These are phyloP conservation scores for Clitocybe nebularis DNA, from an alignment of 1,284 basidiomycete species.

Conservation along the genomic window DNA sequence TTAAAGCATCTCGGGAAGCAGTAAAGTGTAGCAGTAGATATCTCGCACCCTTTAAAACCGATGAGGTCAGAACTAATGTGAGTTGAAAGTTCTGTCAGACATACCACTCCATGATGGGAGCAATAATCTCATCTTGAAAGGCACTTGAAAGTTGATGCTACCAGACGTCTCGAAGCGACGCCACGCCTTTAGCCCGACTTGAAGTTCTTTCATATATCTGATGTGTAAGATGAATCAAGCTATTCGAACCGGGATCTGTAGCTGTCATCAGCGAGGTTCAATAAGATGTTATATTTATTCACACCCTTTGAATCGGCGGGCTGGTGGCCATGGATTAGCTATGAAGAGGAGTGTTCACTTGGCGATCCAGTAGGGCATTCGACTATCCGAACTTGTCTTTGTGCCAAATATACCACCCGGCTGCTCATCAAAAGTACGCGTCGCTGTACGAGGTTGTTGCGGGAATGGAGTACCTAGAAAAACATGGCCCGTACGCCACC, in stretches of 20 bases:
- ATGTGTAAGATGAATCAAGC: background rate
- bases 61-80: background rate
- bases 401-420: background rate
- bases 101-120: conserved; percentile 1
- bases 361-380: background rate
- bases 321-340: no score
- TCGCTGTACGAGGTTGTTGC: background rate
- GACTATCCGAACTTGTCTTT: no score
- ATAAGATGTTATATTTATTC: background rate
- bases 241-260: background rate
- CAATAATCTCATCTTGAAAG: background rate
- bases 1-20: background rate
- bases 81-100: background rate
- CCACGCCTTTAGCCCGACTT: background rate
- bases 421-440: background rate
- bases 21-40: conserved; percentile 1
- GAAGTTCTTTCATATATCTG: background rate
- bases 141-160: background rate
- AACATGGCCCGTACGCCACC: background rate
- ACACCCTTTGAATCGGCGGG: no score
- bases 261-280: background rate
- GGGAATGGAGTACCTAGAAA: background rate
- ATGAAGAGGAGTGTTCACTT: background rate
- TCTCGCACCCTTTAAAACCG: background rate
- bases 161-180: background rate